phyloP scores from a whole-genome alignment of 2,329 filamentous ascomycete genomes.

The Diaporthe velutina region DNA sequence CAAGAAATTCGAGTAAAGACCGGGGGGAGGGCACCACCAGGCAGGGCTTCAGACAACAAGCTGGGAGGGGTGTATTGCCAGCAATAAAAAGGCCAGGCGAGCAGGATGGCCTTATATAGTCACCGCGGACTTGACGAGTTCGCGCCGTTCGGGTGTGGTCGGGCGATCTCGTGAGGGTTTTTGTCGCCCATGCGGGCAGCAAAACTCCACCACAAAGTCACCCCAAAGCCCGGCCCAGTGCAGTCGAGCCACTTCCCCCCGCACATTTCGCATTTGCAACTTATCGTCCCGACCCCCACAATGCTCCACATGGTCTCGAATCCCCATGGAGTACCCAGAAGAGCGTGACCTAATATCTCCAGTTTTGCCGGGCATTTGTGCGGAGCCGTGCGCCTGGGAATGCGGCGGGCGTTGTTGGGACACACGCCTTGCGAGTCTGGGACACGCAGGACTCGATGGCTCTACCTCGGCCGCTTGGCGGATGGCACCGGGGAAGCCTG shows the following conservation, averaged over 20 bases:
- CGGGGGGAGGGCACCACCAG: conserved; percentile 3
- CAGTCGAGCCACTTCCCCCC: conserved; percentile 25
- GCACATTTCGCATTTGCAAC: conserved; percentile 11
- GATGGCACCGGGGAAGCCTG: background rate
- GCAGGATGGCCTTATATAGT: conserved; percentile 9
- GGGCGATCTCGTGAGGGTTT: background rate
- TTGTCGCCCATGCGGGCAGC: conserved; percentile 8
- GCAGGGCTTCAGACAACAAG: conserved; percentile 15
- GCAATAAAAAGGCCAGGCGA: background rate
- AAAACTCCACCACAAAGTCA: conserved; percentile 1
- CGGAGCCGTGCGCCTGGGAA: background rate
- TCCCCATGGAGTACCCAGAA: conserved; percentile 24
- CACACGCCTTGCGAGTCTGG: too few relatives aligned
- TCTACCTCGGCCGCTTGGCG: conserved; percentile 35
- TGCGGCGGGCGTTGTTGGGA: background rate
- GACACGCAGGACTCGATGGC: too few relatives aligned
- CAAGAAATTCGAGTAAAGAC: background rate
- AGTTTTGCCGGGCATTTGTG: conserved; percentile 6
- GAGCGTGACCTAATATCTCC: conserved; percentile 24
- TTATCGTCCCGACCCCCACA: conserved; percentile 1
- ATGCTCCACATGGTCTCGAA: conserved; percentile 21
- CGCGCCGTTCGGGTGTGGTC: conserved; percentile 17
- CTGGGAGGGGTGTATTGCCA: background rate
- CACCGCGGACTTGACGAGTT: background rate
- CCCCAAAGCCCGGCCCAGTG: background rate